Conservation (phyloP, 2,329 filamentous ascomycete genomes). For the Tolypocladium ovalisporum region DNA sequence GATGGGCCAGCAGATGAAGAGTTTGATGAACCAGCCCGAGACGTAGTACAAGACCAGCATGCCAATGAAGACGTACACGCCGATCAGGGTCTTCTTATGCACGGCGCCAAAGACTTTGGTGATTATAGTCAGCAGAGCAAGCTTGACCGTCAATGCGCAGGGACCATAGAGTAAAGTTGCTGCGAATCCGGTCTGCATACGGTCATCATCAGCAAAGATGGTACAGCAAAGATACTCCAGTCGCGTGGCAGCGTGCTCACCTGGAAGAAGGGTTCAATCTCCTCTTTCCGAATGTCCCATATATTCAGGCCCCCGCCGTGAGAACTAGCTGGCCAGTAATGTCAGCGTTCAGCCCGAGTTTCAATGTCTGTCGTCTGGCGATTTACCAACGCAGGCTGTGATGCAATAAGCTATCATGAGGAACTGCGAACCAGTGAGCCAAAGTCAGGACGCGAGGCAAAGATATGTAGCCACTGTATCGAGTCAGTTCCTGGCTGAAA, state of each 20-base stretch:
- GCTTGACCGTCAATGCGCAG: neutral
- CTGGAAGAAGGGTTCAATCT: neutral
- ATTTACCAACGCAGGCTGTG: neutral
- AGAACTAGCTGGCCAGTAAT: neutral
- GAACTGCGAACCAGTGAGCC: neutral
- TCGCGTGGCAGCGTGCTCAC: neutral
- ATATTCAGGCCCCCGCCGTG: neutral
- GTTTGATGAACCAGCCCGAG: neutral
- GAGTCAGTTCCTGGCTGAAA: neutral
- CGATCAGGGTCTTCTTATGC: neutral
- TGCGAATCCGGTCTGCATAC: neutral
- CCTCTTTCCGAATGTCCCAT: neutral
- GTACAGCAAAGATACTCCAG: neutral
- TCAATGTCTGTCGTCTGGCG: neutral
- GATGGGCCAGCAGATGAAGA: neutral
- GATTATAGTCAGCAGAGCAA: neutral
- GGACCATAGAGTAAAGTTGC: neutral
- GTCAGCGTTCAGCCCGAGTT: neutral
- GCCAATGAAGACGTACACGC: neutral
- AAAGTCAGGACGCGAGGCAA: neutral
- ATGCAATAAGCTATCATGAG: neutral
- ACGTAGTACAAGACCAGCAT: neutral
- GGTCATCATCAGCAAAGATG: no score
- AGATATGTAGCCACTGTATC: neutral
- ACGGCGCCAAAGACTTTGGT: neutral